These are phyloP conservation scores for Trichoderma sp. DNA, from an alignment of 2,329 filamentous ascomycete genomes.

Conservation along the genomic window DNA sequence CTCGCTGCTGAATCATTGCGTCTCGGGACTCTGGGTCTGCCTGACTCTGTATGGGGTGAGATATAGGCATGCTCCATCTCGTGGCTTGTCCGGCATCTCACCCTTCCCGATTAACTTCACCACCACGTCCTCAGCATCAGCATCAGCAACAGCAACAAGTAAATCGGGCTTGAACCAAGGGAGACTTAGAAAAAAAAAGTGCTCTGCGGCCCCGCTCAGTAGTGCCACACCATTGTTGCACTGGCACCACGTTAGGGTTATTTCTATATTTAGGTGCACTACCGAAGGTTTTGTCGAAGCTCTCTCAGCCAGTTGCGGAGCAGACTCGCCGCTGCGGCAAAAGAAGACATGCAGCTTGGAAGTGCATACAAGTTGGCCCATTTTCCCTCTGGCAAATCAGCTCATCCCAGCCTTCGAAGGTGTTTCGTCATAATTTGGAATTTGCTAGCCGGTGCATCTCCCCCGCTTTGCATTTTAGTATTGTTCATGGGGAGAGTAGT, in stretches of 20 bases:
- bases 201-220: constrained; percentile 6
- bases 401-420: background rate
- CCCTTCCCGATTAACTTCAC: background rate
- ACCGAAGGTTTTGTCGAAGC: constrained; percentile 17
- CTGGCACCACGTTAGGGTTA: constrained; percentile 4
- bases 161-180: background rate
- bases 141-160: background rate
- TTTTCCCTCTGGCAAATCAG: background rate
- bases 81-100: background rate
- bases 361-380: background rate
- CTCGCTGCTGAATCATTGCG: background rate
- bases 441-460: background rate
- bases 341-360: background rate
- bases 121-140: background rate
- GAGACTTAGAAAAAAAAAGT: background rate
- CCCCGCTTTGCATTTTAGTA: background rate
- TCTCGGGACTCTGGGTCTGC: background rate
- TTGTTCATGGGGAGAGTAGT: background rate
- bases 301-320: constrained; percentile 8
- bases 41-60: background rate
- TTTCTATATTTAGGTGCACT: constrained; percentile 19
- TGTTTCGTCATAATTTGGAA: background rate
- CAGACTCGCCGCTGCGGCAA: constrained; percentile 4
- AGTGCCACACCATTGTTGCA: constrained; percentile 14
- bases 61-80: background rate